These are phyloP conservation scores for Fraxinus ornus DNA, from an alignment of 305 asterid species.

Conservation along the genomic window DNA sequence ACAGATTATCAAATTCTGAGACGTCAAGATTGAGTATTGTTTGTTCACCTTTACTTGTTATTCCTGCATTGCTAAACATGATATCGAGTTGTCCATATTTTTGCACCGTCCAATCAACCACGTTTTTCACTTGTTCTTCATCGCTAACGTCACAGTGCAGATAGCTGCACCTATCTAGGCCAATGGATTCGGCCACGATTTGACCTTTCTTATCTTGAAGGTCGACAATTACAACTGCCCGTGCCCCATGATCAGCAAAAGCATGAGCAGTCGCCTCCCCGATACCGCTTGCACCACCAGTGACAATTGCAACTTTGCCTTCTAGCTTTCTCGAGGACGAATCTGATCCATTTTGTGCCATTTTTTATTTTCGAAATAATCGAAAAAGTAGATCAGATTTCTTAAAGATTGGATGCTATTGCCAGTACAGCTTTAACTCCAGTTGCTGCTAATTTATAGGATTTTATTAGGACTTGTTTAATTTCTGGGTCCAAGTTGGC, in stretches of 20 bases:
- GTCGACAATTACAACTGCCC: conserved; percentile 40
- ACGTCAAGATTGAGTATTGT: conserved; percentile 37
- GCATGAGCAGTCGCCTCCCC: conserved; percentile 32
- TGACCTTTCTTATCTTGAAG: conserved; percentile 38
- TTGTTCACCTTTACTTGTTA: conserved; percentile 14
- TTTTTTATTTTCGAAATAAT: too few species aligned
- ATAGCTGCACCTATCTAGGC: conserved; percentile 33
- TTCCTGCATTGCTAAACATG: conserved; percentile 46
- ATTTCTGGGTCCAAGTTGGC: too few species aligned
- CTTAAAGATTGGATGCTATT: neutral
- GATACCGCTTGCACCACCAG: conserved; percentile 42
- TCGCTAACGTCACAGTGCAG: conserved; percentile 41
- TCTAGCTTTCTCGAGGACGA: conserved; percentile 27
- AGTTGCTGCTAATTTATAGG: too few species aligned
- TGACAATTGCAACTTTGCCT: conserved; percentile 42
- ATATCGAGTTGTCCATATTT: conserved; percentile 36
- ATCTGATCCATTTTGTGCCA: neutral
- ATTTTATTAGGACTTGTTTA: too few species aligned
- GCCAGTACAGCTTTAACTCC: too few species aligned
- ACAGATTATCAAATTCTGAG: conserved; percentile 15
- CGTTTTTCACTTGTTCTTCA: conserved; percentile 38
- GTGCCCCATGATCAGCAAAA: conserved; percentile 37
- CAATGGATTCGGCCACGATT: conserved; percentile 33
- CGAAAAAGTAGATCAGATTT: neutral
- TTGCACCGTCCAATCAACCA: conserved; percentile 36